Base-by-base conservation (phyloP, 202 grass and related monocot genomes). In the Panicum virgatum region DNA sequence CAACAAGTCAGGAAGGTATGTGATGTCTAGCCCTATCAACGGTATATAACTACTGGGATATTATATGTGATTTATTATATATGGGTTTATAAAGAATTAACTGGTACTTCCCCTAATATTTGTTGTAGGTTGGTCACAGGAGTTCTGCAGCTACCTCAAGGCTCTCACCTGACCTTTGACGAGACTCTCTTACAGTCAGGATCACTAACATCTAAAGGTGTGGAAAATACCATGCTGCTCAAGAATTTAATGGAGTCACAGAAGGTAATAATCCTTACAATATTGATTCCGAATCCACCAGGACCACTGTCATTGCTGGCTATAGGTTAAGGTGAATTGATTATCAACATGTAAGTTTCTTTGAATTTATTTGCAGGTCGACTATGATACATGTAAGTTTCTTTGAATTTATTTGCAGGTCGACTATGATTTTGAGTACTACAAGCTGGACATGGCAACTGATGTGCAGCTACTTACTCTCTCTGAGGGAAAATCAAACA, bases 381-480 rank as follows among this genome's bases (percentile, higher is more conserved):
- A n/a, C n/a, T n/a, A n/a, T n/a, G n/a, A n/a, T n/a, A n/a, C 34
- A 40, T 16, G n/a, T 26, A 52, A 20, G 36, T 26, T 54, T 58
- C 2, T 29, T 60, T 23, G 6, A 44, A 47, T 73, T 15, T 62
- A 22, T 10, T 87, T 89, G 38, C 82, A 96, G 93, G 93, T 99
- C 7, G 93, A 94, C 50, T 99, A 99, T 44, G 96, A 99, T 76
- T 99, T 96, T 19, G 90, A 99, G 87, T 99, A 90, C 56, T 96
- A 99, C 81, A 99, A 99, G 60, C 77, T 99, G 80, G 91, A 94
- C 53, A 96, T 99, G 96, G 70, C 85, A 13, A 89, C 96, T n/a
- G 89, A 99, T 62, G 89, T 96, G 62, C 93, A 99, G 76, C 76
- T 95, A 69, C 85, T 99, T 45, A 69, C 77, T 73, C 83, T 99